These are phyloP conservation scores for Rubroboletus satanas DNA, from an alignment of 768 basidiomycete genomes.

Conservation along the genomic window DNA sequence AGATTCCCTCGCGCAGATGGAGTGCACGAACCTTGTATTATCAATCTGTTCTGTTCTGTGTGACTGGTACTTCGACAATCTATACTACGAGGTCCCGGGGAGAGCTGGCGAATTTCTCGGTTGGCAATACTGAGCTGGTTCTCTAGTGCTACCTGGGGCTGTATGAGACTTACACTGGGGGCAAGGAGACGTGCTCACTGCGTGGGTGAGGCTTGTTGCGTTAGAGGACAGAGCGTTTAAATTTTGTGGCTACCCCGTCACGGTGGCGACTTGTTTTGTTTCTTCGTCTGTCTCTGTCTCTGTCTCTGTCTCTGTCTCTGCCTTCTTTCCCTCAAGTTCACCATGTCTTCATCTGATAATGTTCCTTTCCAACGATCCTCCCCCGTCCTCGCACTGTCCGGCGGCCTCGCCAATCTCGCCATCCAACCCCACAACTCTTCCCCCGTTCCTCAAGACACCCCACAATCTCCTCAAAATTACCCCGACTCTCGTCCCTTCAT, in stretches of 20 bases:
- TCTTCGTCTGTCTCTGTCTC: conserved; percentile 2
- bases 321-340: conserved; percentile 14
- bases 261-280: conserved; percentile 17
- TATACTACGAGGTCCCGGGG: conserved; percentile 23
- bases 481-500: conserved; percentile 42
- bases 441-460: conserved; percentile 8
- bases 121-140: conserved; percentile 51
- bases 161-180: conserved; percentile 9
- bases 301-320: conserved; percentile 5
- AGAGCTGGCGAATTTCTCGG: conserved; percentile 58
- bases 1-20: not conserved
- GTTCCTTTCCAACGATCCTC: conserved; percentile 11
- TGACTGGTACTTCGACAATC: not conserved
- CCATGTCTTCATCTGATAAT: conserved; percentile 34
- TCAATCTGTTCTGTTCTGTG: not conserved
- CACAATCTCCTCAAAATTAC: conserved; percentile 17
- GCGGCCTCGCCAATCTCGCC: conserved; percentile 33
- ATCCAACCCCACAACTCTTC: conserved; percentile 19
- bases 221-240: conserved; percentile 52
- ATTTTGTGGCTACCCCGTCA: conserved; percentile 9
- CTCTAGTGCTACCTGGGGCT: conserved; percentile 52
- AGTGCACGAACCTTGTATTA: not conserved
- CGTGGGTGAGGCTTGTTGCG: conserved; percentile 53
- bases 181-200: conserved; percentile 36
- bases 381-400: conserved; percentile 28